Percentiles rank a stretch among this genome's conserved stretches.
These are phyloP conservation scores for Pichia sp. DNA, from an alignment of 1,139 yeast species.

Conservation along the genomic window DNA sequence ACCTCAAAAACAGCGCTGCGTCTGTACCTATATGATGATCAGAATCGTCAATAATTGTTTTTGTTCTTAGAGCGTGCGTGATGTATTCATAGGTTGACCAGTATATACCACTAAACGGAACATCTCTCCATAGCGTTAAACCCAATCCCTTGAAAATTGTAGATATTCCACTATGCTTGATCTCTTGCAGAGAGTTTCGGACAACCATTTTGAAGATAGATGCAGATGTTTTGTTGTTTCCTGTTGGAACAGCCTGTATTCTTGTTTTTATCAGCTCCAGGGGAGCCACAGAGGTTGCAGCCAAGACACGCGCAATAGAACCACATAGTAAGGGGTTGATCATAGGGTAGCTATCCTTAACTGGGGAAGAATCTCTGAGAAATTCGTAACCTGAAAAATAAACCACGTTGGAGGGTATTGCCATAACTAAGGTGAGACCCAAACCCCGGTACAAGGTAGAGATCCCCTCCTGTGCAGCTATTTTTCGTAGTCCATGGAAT, in stretches of 20 bases:
- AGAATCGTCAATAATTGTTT: constrained; percentile 14
- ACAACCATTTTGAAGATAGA: constrained; percentile 46
- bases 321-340: constrained; percentile 85
- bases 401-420: constrained; percentile 87
- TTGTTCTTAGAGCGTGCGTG: constrained; percentile 20
- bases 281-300: constrained; percentile 86
- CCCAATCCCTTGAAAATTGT: constrained; percentile 81
- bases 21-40: constrained; percentile 14
- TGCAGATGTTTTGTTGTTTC: constrained; percentile 30
- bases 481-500: constrained; percentile 64
- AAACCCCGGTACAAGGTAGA: constrained; percentile 86
- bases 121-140: constrained; percentile 93
- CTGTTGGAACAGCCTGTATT: constrained; percentile 73
- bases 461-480: constrained; percentile 68
- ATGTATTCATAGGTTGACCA: constrained; percentile 79
- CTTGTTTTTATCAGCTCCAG: constrained; percentile 83
- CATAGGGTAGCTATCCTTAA: constrained; percentile 38
- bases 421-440: constrained; percentile 77
- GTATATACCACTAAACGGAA: constrained; percentile 91
- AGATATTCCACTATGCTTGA: constrained; percentile 52
- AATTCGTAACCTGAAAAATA: constrained; percentile 93
- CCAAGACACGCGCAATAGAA: constrained; percentile 71
- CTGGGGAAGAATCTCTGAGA: constrained; percentile 69
- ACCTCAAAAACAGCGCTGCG: constrained; percentile 55
- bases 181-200: constrained; percentile 52